These are phyloP conservation scores for Amanita muscaria DNA, from an alignment of 768 basidiomycete species.

Conservation along the genomic window DNA sequence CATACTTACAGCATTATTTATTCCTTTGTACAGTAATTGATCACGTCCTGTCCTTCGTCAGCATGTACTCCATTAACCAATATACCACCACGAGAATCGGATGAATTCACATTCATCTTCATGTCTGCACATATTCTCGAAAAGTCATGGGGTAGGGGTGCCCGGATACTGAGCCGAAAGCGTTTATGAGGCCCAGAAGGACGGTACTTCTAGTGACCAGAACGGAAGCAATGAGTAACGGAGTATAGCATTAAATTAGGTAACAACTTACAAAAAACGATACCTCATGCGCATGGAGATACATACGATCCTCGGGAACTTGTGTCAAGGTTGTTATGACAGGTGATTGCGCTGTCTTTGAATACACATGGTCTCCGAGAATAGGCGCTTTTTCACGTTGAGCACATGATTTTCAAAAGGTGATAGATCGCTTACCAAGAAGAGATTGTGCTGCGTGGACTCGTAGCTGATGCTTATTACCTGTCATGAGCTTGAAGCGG, in stretches of 20 bases:
- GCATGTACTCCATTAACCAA: slow-evolving; percentile 35
- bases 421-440: slow-evolving; percentile 26
- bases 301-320: slow-evolving; percentile 41
- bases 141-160: slow-evolving; percentile 54
- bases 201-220: slow-evolving; percentile 37
- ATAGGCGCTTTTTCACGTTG: slow-evolving; percentile 43
- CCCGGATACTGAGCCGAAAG: slow-evolving; percentile 42
- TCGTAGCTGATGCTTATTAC: slow-evolving; percentile 65
- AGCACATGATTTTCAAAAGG: not conserved
- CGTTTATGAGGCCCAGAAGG: slow-evolving; percentile 35
- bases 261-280: slow-evolving; percentile 42
- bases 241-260: not conserved
- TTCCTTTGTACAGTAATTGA: slow-evolving; percentile 23
- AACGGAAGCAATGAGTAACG: not conserved
- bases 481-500: slow-evolving; percentile 47
- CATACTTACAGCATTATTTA: slow-evolving; percentile 7
- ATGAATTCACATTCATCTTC: slow-evolving; percentile 30
- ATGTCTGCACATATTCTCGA: slow-evolving; percentile 37
- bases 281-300: slow-evolving; percentile 51
- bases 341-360: slow-evolving; percentile 24
- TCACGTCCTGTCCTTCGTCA: slow-evolving; percentile 25
- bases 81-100: slow-evolving; percentile 35
- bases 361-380: slow-evolving; percentile 50
- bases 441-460: slow-evolving; percentile 49
- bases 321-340: slow-evolving; percentile 17